Evolutionary conservation across 2,329 filamentous ascomycete genomes (phyloP).

Genomic region (Paraphaeosphaeria sporulosa): DNA sequence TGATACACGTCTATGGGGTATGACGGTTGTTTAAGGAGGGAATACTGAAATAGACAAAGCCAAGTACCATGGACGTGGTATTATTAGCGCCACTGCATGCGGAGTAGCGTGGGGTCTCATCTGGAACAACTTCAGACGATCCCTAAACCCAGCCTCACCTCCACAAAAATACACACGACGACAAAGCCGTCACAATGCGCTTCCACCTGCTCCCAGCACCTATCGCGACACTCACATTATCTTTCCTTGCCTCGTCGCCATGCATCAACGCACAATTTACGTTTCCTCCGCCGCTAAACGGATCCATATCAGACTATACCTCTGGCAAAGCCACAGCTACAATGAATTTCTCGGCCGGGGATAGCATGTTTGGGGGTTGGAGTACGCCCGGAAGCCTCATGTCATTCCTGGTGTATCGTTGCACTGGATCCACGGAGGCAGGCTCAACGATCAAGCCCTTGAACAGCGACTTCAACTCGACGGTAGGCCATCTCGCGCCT

Average conservation of each 20-base stretch:
- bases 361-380: constrained; percentile 9
- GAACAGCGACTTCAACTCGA: constrained; percentile 9
- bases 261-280: constrained; percentile 3
- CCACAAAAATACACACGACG: constrained; percentile 2
- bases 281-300: neutral
- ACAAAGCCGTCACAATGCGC: constrained; percentile 13
- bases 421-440: constrained; percentile 1
- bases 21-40: no score
- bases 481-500: neutral
- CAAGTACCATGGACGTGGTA: neutral
- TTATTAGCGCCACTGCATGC: neutral
- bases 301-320: constrained; percentile 2
- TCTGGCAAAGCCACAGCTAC: constrained; percentile 3
- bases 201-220: neutral
- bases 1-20: no score
- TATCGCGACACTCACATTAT: neutral
- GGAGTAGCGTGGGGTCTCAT: neutral
- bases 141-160: neutral
- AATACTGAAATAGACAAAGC: no score
- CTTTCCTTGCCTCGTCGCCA: neutral
- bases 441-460: constrained; percentile 2
- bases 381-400: neutral
- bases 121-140: neutral
- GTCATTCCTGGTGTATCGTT: constrained; percentile 6
- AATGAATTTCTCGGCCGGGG: constrained; percentile 7